These are phyloP conservation scores for Sporormia fimetaria DNA, from an alignment of 495 filamentous ascomycete genomes.

Conservation along the genomic window DNA sequence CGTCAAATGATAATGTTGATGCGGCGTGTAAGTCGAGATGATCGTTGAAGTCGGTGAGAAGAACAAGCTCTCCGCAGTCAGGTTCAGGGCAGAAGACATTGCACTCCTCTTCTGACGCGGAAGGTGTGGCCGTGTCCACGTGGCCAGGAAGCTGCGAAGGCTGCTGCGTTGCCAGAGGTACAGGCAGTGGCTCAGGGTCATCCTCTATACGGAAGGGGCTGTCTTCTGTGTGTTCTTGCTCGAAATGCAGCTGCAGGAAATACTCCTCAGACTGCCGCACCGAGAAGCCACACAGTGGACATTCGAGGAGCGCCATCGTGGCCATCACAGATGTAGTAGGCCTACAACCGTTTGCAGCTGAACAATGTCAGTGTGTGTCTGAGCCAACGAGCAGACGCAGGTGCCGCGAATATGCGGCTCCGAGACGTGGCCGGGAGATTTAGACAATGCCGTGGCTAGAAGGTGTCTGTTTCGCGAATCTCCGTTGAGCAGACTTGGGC, in stretches of 20 bases:
- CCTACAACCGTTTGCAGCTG: no score
- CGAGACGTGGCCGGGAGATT: no score
- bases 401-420: no score
- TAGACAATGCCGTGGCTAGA: no score
- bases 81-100: slow-evolving; percentile 59
- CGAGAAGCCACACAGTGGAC: slow-evolving; percentile 47
- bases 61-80: slow-evolving; percentile 60
- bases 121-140: slow-evolving; percentile 8
- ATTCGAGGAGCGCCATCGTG: slow-evolving; percentile 22
- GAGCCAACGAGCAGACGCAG: no score
- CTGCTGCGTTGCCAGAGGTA: slow-evolving; percentile 8
- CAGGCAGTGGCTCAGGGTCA: slow-evolving; percentile 18
- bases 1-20: slow-evolving; percentile 45
- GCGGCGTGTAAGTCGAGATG: slow-evolving; percentile 65
- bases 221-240: slow-evolving; percentile 42
- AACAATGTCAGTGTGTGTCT: no score
- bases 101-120: slow-evolving; percentile 31
- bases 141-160: slow-evolving; percentile 10
- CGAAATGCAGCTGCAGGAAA: slow-evolving; percentile 47
- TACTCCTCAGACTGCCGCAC: slow-evolving; percentile 35
- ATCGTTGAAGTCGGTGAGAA: slow-evolving; percentile 48
- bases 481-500: no score
- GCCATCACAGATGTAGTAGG: no score
- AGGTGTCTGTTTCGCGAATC: no score
- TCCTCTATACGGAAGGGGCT: slow-evolving; percentile 43